Evolutionary conservation across 805 yeast genomes (phyloP).

Genomic region (Cyberlindnera mississippiensis): DNA sequence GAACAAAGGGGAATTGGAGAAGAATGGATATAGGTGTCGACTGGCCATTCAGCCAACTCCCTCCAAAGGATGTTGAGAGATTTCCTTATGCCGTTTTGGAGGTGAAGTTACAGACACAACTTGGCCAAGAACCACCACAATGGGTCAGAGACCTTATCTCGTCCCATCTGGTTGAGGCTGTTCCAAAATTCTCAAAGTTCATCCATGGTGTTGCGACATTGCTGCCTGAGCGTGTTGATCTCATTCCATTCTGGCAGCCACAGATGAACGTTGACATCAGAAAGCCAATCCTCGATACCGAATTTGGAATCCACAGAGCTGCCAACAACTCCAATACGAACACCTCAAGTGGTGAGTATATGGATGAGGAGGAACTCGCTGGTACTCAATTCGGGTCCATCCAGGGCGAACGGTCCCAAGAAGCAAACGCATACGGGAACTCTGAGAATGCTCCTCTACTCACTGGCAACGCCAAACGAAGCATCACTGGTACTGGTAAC

Average conservation of each 20-base stretch:
- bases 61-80: conserved; percentile 81
- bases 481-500: conserved; percentile 12
- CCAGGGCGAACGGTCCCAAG: conserved; percentile 8
- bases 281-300: conserved; percentile 57
- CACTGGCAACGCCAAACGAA: conserved; percentile 4
- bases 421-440: conserved; percentile 13
- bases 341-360: conserved; percentile 47
- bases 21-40: conserved; percentile 98
- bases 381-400: conserved; percentile 45
- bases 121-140: conserved; percentile 98
- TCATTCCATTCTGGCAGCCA: conserved; percentile 96
- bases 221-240: conserved; percentile 73
- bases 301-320: conserved; percentile 30
- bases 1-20: conserved; percentile 95
- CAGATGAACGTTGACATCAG: conserved; percentile 96
- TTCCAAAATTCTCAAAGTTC: conserved; percentile 95
- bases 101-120: conserved; percentile 94
- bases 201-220: conserved; percentile 96
- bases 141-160: conserved; percentile 94
- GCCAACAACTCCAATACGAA: conserved; percentile 24
- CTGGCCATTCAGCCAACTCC: conserved; percentile 86
- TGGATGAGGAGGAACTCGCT: conserved; percentile 67
- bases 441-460: conserved; percentile 33
- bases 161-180: conserved; percentile 94
- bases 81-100: conserved; percentile 98